phyloP scores from a whole-genome alignment of 495 filamentous ascomycete species.

The Penicillium coprophilum region DNA sequence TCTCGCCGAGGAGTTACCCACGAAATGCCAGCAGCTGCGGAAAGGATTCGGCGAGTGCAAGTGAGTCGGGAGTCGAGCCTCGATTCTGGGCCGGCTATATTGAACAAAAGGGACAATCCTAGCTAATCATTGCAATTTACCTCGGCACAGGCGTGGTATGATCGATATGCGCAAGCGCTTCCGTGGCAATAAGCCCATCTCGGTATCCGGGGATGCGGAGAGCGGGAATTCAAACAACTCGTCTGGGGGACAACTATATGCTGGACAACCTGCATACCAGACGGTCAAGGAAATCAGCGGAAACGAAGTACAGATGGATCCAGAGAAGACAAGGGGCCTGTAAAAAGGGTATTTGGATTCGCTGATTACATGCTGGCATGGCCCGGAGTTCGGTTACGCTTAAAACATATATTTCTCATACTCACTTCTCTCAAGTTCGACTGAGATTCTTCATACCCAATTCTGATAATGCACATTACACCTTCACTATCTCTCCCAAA shows the following conservation, averaged over 20 bases:
- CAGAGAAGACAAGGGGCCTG: conserved; percentile 50
- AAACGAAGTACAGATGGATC: conserved; percentile 51
- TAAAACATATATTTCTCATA: conserved; percentile 10
- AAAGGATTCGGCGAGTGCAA: conserved; percentile 94
- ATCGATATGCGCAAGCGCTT: conserved; percentile 99
- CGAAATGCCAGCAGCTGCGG: conserved; percentile 87
- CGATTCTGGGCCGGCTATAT: not conserved
- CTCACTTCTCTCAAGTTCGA: conserved; percentile 1
- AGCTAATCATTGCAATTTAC: not conserved
- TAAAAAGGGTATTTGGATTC: conserved; percentile 21
- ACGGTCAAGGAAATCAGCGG: conserved; percentile 50
- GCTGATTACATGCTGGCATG: conserved; percentile 32
- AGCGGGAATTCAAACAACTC: conserved; percentile 44
- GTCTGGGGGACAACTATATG: conserved; percentile 66
- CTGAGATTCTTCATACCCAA: conserved; percentile 3
- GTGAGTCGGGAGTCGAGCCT: conserved; percentile 32
- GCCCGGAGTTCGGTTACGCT: conserved; percentile 26
- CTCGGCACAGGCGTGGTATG: conserved; percentile 64
- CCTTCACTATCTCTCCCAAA: conserved; percentile 8
- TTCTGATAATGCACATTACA: not conserved
- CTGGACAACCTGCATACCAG: conserved; percentile 68
- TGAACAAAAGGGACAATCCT: not conserved
- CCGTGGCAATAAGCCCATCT: conserved; percentile 87
- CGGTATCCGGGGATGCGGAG: conserved; percentile 61
- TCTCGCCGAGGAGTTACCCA: conserved; percentile 72